phyloP scores from a whole-genome alignment of 2,329 filamentous ascomycete genomes.

The Didymella sp. region DNA sequence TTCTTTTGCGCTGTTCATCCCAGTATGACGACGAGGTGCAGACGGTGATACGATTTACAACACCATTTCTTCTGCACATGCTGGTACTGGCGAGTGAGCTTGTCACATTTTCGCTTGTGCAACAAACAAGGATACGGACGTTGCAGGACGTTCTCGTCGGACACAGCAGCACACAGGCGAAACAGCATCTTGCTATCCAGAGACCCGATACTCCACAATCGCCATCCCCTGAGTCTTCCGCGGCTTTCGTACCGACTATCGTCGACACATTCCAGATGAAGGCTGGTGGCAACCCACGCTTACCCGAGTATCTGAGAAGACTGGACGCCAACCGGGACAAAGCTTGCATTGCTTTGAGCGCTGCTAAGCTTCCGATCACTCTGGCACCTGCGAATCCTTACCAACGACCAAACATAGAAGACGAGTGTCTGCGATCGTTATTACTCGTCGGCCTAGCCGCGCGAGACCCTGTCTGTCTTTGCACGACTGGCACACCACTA shows the following conservation, averaged over 20 bases:
- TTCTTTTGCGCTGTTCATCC: slow-evolving; percentile 49
- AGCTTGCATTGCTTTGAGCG: slow-evolving; percentile 52
- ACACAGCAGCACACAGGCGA: slow-evolving; percentile 8
- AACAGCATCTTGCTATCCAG: slow-evolving; percentile 15
- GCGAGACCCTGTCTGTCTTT: slow-evolving; percentile 52
- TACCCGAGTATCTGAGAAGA: slow-evolving; percentile 50
- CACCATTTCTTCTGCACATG: slow-evolving; percentile 52
- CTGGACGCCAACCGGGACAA: slow-evolving; percentile 55
- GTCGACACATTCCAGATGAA: slow-evolving; percentile 52
- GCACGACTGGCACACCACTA: slow-evolving; percentile 45
- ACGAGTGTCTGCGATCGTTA: slow-evolving; percentile 53
- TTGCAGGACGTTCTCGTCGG: slow-evolving; percentile 32
- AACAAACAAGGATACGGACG: slow-evolving; percentile 28
- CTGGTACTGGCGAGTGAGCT: slow-evolving; percentile 46
- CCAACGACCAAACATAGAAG: slow-evolving; percentile 44
- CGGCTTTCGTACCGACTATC: slow-evolving; percentile 31
- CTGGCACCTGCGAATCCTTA: slow-evolving; percentile 40
- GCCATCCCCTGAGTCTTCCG: slow-evolving; percentile 6
- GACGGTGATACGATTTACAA: slow-evolving; percentile 49
- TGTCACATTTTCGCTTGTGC: slow-evolving; percentile 15
- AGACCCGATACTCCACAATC: slow-evolving; percentile 29
- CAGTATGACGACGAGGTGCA: slow-evolving; percentile 30
- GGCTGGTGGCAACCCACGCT: slow-evolving; percentile 52
- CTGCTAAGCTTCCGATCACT: slow-evolving; percentile 50
- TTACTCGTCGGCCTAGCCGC: slow-evolving; percentile 52